These are phyloP conservation scores for Eucommia ulmoides DNA, from an alignment of 257 asterid species.

Conservation along the genomic window DNA sequence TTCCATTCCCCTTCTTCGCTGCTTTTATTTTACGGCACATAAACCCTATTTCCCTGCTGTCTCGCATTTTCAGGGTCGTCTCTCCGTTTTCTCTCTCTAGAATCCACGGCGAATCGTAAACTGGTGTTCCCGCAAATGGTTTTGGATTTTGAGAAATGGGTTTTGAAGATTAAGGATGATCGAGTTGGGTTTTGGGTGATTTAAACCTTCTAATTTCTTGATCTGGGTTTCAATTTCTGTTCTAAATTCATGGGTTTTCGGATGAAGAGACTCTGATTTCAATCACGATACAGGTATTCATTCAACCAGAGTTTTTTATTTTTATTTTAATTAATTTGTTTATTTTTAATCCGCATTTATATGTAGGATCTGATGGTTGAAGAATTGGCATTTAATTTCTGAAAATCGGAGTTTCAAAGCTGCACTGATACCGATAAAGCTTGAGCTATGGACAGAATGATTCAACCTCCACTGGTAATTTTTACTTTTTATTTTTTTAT, in stretches of 20 bases:
- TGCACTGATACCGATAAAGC: neutral
- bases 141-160: neutral
- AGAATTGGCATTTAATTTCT: neutral
- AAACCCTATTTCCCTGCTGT: neutral
- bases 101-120: neutral
- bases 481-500: neutral
- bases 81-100: neutral
- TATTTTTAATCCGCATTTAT: too few species aligned
- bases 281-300: too few species aligned
- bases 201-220: too few species aligned
- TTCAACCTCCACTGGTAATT: slow-evolving; percentile 3
- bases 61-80: neutral
- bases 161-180: neutral
- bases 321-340: too few species aligned
- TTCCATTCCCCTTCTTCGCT: neutral
- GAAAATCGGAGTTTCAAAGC: neutral
- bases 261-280: too few species aligned
- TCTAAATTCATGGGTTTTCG: too few species aligned
- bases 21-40: neutral
- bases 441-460: neutral
- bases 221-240: too few species aligned
- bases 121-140: neutral
- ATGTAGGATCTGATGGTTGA: too few species aligned
- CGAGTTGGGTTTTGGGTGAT: neutral
- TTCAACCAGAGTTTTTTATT: too few species aligned